These are phyloP conservation scores for Ramaria rubella DNA, from an alignment of 768 basidiomycete species.

Conservation along the genomic window DNA sequence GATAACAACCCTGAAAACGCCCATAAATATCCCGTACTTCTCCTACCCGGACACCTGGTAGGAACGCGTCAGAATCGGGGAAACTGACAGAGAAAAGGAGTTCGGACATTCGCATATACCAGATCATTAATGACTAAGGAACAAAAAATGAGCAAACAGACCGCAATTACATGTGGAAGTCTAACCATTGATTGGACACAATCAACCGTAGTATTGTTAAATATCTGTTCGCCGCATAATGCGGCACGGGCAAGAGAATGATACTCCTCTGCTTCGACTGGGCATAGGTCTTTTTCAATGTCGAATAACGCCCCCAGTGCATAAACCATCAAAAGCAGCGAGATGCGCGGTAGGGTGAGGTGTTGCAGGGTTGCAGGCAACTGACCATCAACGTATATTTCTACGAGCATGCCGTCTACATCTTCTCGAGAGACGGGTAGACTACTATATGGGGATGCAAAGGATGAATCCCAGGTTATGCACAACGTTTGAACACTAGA, in stretches of 20 bases:
- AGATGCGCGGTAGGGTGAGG: background rate
- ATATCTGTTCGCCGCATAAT: slow-evolving; percentile 9
- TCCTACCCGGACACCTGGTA: slow-evolving; percentile 3
- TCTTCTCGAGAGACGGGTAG: slow-evolving; percentile 5
- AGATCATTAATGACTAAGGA: slow-evolving; percentile 10
- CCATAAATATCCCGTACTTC: slow-evolving; percentile 10
- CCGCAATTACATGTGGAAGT: background rate
- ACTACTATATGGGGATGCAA: background rate
- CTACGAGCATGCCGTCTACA: background rate
- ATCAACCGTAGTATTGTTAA: slow-evolving; percentile 10
- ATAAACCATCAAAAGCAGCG: slow-evolving; percentile 7
- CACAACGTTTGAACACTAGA: background rate
- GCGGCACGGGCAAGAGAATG: slow-evolving; percentile 8
- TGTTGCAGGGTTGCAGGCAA: background rate
- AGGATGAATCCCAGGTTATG: background rate
- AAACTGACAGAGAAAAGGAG: background rate
- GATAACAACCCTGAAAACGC: slow-evolving; percentile 10
- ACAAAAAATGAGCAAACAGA: background rate
- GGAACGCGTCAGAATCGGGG: background rate
- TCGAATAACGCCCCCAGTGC: slow-evolving; percentile 5
- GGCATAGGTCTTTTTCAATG: slow-evolving; percentile 1
- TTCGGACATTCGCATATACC: slow-evolving; percentile 10
- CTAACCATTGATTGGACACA: slow-evolving; percentile 11
- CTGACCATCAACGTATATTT: background rate
- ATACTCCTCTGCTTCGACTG: slow-evolving; percentile 7